Percentiles rank a stretch among this genome's conserved stretches.
phyloP scores from a whole-genome alignment of 2,329 filamentous ascomycete species.

The Claviceps paspali region DNA sequence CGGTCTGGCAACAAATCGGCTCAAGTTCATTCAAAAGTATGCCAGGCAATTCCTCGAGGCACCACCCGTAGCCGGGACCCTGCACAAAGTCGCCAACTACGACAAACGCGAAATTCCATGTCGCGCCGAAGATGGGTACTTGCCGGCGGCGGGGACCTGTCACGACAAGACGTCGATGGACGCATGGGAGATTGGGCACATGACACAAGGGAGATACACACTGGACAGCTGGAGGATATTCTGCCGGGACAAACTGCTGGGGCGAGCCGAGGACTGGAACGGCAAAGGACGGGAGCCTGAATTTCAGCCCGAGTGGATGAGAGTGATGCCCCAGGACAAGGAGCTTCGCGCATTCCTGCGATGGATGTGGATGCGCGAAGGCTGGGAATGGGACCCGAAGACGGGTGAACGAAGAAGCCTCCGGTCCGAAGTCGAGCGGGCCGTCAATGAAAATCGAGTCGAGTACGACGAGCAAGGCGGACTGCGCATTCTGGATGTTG shows the following conservation, averaged over 20 bases:
- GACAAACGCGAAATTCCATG: conserved; percentile 20
- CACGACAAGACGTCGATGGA: conserved; percentile 13
- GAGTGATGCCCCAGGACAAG: conserved; percentile 70
- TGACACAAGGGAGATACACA: conserved; percentile 71
- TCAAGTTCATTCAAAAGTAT: conserved; percentile 52
- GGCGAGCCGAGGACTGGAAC: conserved; percentile 49
- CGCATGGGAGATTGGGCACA: conserved; percentile 72
- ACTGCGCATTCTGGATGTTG: conserved; percentile 24
- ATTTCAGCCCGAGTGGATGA: conserved; percentile 83
- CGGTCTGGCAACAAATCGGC: conserved; percentile 54
- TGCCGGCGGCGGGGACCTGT: background rate
- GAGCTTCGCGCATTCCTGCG: conserved; percentile 73
- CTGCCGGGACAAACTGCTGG: conserved; percentile 64
- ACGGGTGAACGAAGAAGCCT: conserved; percentile 49
- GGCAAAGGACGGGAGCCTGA: conserved; percentile 34
- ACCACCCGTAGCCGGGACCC: conserved; percentile 43
- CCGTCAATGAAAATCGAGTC: conserved; percentile 42
- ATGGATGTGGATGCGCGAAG: conserved; percentile 87
- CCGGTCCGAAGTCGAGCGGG: conserved; percentile 34
- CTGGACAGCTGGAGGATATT: conserved; percentile 90
- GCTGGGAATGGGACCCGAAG: conserved; percentile 62
- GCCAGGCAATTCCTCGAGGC: conserved; percentile 51
- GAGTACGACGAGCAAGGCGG: conserved; percentile 36
- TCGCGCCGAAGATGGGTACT: too few species aligned
- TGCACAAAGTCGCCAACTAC: conserved; percentile 39